A percentile compares a stretch with the other conserved stretches of the same genome.
Conservation (phyloP, 257 asterid species). For the Solanum commersonii region DNA sequence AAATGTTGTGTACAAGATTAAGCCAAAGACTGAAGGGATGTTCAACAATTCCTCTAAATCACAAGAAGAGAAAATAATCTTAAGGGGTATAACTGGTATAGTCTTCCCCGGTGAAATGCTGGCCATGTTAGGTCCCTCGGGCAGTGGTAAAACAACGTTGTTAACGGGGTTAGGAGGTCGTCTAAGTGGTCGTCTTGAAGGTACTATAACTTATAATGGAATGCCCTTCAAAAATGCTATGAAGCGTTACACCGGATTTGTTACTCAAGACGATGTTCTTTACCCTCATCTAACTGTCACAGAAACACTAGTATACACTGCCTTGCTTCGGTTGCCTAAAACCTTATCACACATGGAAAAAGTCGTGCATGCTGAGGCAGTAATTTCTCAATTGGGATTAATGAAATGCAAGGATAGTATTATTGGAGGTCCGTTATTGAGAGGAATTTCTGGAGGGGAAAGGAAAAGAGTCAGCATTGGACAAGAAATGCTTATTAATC, state of each 20-base stretch:
- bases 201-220: constrained; percentile 46
- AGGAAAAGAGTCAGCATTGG: constrained; percentile 78
- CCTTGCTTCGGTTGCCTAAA: constrained; percentile 57
- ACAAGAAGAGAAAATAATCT: constrained; percentile 35
- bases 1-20: constrained; percentile 46
- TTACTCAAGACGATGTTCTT: constrained; percentile 68
- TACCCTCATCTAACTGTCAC: constrained; percentile 72
- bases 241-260: constrained; percentile 72
- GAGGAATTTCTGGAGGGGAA: constrained; percentile 85
- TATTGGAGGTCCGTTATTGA: constrained; percentile 28
- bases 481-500: constrained; percentile 78
- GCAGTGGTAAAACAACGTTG: constrained; percentile 84
- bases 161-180: constrained; percentile 76
- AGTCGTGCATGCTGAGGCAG: constrained; percentile 35
- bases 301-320: constrained; percentile 65
- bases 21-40: constrained; percentile 10
- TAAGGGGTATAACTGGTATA: constrained; percentile 57
- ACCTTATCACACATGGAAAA: constrained; percentile 27
- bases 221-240: constrained; percentile 44
- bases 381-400: constrained; percentile 50
- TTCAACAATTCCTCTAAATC: background rate
- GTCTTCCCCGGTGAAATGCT: constrained; percentile 63
- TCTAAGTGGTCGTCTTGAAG: constrained; percentile 31
- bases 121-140: constrained; percentile 92
- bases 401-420: constrained; percentile 40